Evolutionary conservation across 306 rosid species (phyloP).

Genomic region (Castanospermum australe): DNA sequence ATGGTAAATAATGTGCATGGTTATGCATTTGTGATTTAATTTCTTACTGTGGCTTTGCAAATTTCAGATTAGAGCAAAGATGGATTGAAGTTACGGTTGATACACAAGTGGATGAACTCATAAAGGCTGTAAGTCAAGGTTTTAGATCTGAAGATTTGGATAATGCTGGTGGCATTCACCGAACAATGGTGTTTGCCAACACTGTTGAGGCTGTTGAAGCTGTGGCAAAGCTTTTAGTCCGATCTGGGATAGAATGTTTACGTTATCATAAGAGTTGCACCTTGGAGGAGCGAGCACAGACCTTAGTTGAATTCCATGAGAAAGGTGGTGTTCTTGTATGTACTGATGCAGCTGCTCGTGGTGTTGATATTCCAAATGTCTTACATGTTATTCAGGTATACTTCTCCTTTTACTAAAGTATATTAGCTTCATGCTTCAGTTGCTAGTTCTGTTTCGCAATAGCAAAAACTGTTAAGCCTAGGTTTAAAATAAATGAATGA

Average conservation of each 20-base stretch:
- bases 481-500: not conserved
- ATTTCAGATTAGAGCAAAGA: conserved; percentile 76
- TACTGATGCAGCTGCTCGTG: conserved; percentile 97
- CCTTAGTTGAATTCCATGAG: conserved; percentile 66
- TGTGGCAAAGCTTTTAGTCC: conserved; percentile 63
- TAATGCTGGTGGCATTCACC: conserved; percentile 40
- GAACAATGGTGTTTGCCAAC: conserved; percentile 91
- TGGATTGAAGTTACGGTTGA: conserved; percentile 84
- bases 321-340: conserved; percentile 95
- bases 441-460: not conserved
- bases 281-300: conserved; percentile 82
- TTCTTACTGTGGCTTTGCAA: conserved; percentile 21
- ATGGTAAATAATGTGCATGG: not conserved
- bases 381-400: conserved; percentile 89
- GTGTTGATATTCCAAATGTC: conserved; percentile 87
- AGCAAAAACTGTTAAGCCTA: not conserved
- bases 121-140: conserved; percentile 66
- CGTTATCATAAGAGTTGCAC: conserved; percentile 81
- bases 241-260: conserved; percentile 66
- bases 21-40: conserved; percentile 16
- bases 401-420: conserved; percentile 20
- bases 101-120: conserved; percentile 83
- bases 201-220: conserved; percentile 96
- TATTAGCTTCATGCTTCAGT: not conserved
- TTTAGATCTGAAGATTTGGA: conserved; percentile 45